Percentiles rank a stretch among this genome's conserved stretches.
These are phyloP conservation scores for Castanea mollissima DNA, from an alignment of 306 rosid genomes.

Conservation along the genomic window DNA sequence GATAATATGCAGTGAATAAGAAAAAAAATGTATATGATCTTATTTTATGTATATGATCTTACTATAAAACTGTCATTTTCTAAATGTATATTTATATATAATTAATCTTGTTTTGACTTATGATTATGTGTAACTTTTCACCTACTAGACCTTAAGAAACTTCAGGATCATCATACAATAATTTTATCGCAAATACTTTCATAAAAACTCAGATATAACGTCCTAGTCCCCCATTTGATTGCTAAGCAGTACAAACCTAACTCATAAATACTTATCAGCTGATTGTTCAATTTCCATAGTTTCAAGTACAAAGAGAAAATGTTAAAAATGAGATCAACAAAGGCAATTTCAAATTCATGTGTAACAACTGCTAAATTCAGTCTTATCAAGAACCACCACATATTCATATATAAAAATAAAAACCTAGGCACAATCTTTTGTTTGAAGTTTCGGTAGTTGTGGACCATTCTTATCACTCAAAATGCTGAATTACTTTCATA, in stretches of 20 bases:
- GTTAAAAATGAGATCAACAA: not conserved
- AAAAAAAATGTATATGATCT: too few species aligned
- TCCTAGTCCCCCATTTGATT: too few species aligned
- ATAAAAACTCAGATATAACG: too few species aligned
- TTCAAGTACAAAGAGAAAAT: too few species aligned
- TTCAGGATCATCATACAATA: not conserved
- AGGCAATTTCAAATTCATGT: not conserved
- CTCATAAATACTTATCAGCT: too few species aligned
- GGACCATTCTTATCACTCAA: not conserved
- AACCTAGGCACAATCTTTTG: not conserved
- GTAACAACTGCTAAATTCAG: not conserved
- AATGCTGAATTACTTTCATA: not conserved
- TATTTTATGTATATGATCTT: too few species aligned
- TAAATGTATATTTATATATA: too few species aligned
- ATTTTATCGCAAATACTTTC: not conserved
- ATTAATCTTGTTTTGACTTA: not conserved
- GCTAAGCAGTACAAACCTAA: too few species aligned
- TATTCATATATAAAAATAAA: not conserved
- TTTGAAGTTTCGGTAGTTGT: not conserved
- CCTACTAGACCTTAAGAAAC: not conserved
- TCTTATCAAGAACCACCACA: not conserved
- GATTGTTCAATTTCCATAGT: too few species aligned
- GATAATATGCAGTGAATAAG: too few species aligned
- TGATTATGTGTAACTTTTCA: not conserved
- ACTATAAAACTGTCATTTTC: too few species aligned